Evolutionary conservation across 2,329 filamentous ascomycete species (phyloP), one percentile per base, ranked within the genome.

Genomic region (Hypoxylon sp.): DNA sequence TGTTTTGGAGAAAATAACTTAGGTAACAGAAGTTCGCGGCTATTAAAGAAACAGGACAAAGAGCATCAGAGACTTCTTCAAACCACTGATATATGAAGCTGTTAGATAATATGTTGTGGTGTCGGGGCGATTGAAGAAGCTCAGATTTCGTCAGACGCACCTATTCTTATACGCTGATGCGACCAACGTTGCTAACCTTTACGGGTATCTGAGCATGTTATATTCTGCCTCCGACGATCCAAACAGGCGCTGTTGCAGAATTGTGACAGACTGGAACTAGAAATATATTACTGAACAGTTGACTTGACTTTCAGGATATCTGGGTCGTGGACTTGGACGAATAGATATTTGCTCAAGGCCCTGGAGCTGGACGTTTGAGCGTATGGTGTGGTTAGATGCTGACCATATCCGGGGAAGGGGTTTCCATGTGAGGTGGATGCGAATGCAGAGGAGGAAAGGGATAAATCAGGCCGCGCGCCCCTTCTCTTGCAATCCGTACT

Each of bases 311-410:
- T 60, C 7, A 30, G 36, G 10, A 28, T 45, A 21, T 30, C 17
- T 14, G 32, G 51, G 28, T 45, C 4, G 28, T 23, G 30, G 21
- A 41, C 51, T 14, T 61, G 34, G 38, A 28, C 58, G 21, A 61
- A 53, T 61, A 53, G 51, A 63, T 56, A 63, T 63, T 50, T 63
- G 51, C 60, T 63, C 60, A 57, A 25, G 10, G 14, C 41, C 21
- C 28, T 30, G 41, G 38, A 11, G 17, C 38, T 36, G 38, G 38
- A 48, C n/a, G 46, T 19, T n/a, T 13, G 25, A 14, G 19, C 19
- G 28, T 46, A 28, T 61, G 49, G 30, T 43, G 58, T 63, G 61
- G 50, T 45, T 52, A 32, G 52, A 43, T 17, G 43, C 19, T 63
- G 34, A 56, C 60, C 23, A 30, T 52, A 50, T 51, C 19, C n/a